Conservation (phyloP, 306 rosid species). For the Ormosia emarginata region DNA sequence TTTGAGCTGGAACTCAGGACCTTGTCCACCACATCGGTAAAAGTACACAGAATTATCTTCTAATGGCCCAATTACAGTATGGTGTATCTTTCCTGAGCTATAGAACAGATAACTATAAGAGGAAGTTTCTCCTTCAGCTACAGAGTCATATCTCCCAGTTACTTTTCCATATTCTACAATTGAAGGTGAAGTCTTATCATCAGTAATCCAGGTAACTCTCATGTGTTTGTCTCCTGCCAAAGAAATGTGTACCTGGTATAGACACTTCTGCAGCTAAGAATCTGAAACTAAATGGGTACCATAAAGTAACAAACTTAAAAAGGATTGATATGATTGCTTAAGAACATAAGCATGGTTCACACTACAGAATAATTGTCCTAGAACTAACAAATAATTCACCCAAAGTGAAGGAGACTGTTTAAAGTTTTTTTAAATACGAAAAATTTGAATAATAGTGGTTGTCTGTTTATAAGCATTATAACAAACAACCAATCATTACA, state of each 20-base stretch:
- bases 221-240: constrained; percentile 81
- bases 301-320: neutral
- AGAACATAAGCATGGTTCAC: neutral
- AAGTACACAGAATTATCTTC: constrained; percentile 61
- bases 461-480: neutral
- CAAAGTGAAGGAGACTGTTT: too few relatives aligned
- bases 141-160: constrained; percentile 51
- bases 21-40: constrained; percentile 82
- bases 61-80: constrained; percentile 83
- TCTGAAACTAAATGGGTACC: neutral
- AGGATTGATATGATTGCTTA: neutral
- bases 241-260: constrained; percentile 79
- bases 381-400: neutral
- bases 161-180: constrained; percentile 74
- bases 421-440: too few relatives aligned
- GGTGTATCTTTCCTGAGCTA: constrained; percentile 88
- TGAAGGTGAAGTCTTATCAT: constrained; percentile 63
- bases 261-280: constrained; percentile 13
- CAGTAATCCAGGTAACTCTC: constrained; percentile 75
- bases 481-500: neutral
- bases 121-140: constrained; percentile 71
- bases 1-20: constrained; percentile 68
- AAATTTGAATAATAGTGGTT: too few relatives aligned
- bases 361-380: neutral
- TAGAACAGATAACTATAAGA: constrained; percentile 66